Percentiles rank a stretch among this genome's conserved stretches.
phyloP scores from a whole-genome alignment of 208 protist genomes.

The Porcisia deanei region DNA sequence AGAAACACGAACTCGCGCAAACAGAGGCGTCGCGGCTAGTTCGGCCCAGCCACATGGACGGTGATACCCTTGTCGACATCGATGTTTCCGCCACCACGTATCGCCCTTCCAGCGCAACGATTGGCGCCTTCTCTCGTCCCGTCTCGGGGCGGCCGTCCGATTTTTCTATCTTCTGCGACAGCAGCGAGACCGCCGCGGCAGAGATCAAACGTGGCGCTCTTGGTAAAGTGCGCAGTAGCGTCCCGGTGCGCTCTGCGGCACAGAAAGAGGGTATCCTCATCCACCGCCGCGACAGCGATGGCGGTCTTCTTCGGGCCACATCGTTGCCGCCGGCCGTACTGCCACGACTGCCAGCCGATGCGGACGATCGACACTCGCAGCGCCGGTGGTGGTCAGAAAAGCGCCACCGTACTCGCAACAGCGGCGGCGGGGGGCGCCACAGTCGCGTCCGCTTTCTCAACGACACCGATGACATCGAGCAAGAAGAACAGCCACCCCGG shows the following conservation, averaged over 20 bases:
- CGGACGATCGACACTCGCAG: conserved; percentile 1
- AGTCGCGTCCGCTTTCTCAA: conserved; percentile 38
- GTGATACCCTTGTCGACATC: conserved; percentile 22
- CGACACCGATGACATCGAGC: conserved; percentile 6
- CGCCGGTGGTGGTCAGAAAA: conserved; percentile 24
- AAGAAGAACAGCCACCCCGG: not conserved
- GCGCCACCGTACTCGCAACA: conserved; percentile 29
- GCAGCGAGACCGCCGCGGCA: conserved; percentile 14
- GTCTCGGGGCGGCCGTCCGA: conserved; percentile 55
- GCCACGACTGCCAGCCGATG: not conserved
- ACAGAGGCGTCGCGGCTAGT: conserved; percentile 18
- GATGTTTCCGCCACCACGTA: conserved; percentile 33
- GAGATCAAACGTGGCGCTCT: not conserved
- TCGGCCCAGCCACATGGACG: conserved; percentile 18
- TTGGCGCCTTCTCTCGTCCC: conserved; percentile 27
- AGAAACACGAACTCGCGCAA: conserved; percentile 19
- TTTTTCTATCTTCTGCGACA: conserved; percentile 82
- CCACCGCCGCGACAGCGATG: conserved; percentile 6
- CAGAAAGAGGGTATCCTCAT: conserved; percentile 26
- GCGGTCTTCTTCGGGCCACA: conserved; percentile 6
- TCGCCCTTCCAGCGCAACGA: conserved; percentile 24
- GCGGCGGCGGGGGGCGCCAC: conserved; percentile 22
- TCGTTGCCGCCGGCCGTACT: conserved; percentile 7
- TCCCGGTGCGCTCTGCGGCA: conserved; percentile 5
- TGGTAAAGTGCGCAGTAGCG: conserved; percentile 14